Percentiles rank a stretch among this genome's conserved stretches.
phyloP scores from a whole-genome alignment of 2,329 filamentous ascomycete species.

The Cyphellophora attinorum region DNA sequence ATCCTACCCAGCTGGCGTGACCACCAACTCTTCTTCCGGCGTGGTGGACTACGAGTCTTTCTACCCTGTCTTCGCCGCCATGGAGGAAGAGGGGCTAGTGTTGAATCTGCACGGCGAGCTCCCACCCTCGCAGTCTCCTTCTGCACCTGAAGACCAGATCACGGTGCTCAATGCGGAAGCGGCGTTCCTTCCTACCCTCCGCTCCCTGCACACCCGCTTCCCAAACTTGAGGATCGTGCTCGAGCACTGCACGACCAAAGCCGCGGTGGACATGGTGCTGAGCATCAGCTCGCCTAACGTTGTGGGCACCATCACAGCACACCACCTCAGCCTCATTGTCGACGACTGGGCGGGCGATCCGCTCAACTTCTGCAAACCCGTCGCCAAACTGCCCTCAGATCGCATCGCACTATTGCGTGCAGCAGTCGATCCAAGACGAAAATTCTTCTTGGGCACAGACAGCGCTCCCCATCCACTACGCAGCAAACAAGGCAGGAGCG shows the following conservation, averaged over 20 bases:
- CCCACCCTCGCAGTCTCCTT: slow-evolving; percentile 28
- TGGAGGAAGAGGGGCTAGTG: slow-evolving; percentile 75
- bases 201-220: slow-evolving; percentile 63
- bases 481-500: slow-evolving; percentile 47
- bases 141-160: slow-evolving; percentile 23
- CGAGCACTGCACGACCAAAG: slow-evolving; percentile 78
- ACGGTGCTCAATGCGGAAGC: slow-evolving; percentile 61
- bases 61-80: slow-evolving; percentile 66
- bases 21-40: slow-evolving; percentile 47
- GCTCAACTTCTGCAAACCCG: slow-evolving; percentile 71
- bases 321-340: slow-evolving; percentile 72
- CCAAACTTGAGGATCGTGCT: slow-evolving; percentile 55
- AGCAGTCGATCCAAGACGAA: slow-evolving; percentile 33
- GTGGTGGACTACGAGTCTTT: slow-evolving; percentile 35
- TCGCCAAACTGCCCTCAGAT: slow-evolving; percentile 63
- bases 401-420: slow-evolving; percentile 62
- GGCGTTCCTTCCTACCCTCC: slow-evolving; percentile 70
- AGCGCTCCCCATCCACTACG: slow-evolving; percentile 55
- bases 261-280: slow-evolving; percentile 68
- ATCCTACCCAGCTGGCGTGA: slow-evolving; percentile 36
- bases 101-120: slow-evolving; percentile 90
- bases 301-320: slow-evolving; percentile 71
- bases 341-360: slow-evolving; percentile 65
- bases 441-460: slow-evolving; percentile 64
- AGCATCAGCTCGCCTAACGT: slow-evolving; percentile 57